Evolutionary conservation across 1,284 basidiomycete species (phyloP).

Genomic region (Trametes versicolor): DNA sequence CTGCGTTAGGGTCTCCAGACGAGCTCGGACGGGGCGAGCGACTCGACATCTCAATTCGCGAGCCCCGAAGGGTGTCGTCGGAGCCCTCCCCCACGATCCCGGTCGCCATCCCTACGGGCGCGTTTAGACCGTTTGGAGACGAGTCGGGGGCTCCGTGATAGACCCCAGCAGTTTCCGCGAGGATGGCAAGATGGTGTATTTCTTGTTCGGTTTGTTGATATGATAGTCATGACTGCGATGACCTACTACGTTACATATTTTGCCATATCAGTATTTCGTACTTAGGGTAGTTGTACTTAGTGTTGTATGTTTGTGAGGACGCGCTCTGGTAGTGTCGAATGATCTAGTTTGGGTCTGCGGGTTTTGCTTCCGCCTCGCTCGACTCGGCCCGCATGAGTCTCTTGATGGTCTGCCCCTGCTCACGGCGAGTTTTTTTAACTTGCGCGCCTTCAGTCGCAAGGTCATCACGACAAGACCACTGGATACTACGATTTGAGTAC

Average conservation of each 20-base stretch:
- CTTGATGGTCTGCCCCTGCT: too few species aligned
- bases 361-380: too few species aligned
- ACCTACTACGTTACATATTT: neutral
- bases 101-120: conserved; percentile 9
- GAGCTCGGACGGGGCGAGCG: neutral
- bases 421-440: too few species aligned
- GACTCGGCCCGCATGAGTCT: too few species aligned
- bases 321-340: conserved; percentile 3
- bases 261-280: neutral
- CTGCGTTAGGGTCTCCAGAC: neutral
- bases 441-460: too few species aligned
- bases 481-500: too few species aligned
- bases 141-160: neutral
- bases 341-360: neutral
- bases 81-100: conserved; percentile 8
- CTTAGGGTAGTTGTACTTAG: neutral
- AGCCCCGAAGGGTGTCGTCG: neutral
- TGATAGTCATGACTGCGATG: neutral
- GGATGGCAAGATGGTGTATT: neutral
- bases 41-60: neutral
- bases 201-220: neutral
- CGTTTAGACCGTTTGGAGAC: conserved; percentile 12
- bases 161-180: neutral
- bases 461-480: too few species aligned
- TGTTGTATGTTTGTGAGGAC: neutral